Evolutionary conservation across 306 rosid genomes (phyloP).

Genomic region (Lagenaria siceraria): DNA sequence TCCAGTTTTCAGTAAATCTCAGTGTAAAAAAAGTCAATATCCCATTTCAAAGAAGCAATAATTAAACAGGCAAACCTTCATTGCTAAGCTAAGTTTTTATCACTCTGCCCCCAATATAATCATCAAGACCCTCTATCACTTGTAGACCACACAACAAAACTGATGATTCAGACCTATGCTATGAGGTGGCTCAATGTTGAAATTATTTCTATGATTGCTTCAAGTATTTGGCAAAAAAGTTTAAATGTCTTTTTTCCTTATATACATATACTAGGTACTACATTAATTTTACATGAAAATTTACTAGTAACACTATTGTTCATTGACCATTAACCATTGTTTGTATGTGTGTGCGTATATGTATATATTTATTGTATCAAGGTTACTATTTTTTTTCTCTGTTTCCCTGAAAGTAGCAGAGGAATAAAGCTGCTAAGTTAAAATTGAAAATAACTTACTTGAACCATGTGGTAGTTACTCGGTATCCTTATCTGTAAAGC

Average conservation of each 20-base stretch:
- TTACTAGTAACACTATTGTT: too few relatives aligned
- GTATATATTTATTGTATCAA: neutral
- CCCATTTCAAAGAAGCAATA: neutral
- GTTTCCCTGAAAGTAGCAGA: conserved; percentile 4
- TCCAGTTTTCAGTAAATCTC: neutral
- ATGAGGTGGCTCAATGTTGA: neutral
- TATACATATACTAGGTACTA: neutral
- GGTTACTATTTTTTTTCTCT: neutral
- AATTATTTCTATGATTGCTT: neutral
- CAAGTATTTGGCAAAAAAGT: neutral
- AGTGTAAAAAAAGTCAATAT: conserved; percentile 2
- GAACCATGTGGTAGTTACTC: neutral
- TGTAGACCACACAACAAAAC: neutral
- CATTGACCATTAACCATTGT: too few relatives aligned
- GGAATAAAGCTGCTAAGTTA: neutral
- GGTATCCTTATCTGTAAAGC: conserved; percentile 10
- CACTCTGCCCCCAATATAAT: neutral
- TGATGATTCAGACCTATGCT: neutral
- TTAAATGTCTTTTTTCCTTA: neutral
- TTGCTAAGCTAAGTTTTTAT: conserved; percentile 5
- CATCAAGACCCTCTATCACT: neutral
- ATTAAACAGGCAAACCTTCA: neutral
- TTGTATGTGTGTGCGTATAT: too few relatives aligned
- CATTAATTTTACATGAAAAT: too few relatives aligned
- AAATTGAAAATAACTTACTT: neutral